Base-by-base conservation (phyloP, 1,284 basidiomycete species). In the Sanghuangporus weigelae region DNA sequence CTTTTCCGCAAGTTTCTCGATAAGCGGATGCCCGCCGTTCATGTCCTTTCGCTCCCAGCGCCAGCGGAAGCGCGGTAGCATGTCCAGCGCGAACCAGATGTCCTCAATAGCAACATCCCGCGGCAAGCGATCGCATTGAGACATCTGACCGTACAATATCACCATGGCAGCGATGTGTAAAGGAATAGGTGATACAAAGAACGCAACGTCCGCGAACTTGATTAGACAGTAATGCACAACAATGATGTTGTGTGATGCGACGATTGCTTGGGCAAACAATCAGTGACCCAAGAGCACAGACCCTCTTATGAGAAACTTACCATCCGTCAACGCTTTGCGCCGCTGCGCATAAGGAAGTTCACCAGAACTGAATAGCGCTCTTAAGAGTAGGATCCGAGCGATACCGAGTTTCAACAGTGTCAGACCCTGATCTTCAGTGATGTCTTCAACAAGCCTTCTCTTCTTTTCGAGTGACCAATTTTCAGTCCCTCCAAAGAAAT, bases 151-250 rank as follows among this genome's bases (percentile, higher is more conserved):
- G 71, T 87, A 93, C 10, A 93, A 78, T 63, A 93, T 92, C 63
- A 93, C 88, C 90, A 93, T 92, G 6, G 91, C 90, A 0, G 90
- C 88, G 63, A 92, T 91, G 72, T 93, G 90, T 40, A 93, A 78
- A 35, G 91, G 91, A 65, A 90, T 90, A 0, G 91, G 90, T 2
- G 90, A 91, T 19, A 90, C 89, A 71, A 93, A 93, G 77, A 93
- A 93, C 1, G 86, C 89, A 68, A 89, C 88, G 67, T 92, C 87
- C 7, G 90, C 90, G 78, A 86, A 92, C 36, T 82, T 82, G 67
- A 92, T 91, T 59, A 93, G 81, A 67, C 89, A 84, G 64, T 87
- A 86, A 74, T 93, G 91, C 21, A 93, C 80, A 58, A 90, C 81
- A 69, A 93, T 90, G 66, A 89, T 86, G 69, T 93, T 93, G 77